Base-by-base conservation (phyloP, 768 basidiomycete genomes). In the Phanerodontia chrysosporium region DNA sequence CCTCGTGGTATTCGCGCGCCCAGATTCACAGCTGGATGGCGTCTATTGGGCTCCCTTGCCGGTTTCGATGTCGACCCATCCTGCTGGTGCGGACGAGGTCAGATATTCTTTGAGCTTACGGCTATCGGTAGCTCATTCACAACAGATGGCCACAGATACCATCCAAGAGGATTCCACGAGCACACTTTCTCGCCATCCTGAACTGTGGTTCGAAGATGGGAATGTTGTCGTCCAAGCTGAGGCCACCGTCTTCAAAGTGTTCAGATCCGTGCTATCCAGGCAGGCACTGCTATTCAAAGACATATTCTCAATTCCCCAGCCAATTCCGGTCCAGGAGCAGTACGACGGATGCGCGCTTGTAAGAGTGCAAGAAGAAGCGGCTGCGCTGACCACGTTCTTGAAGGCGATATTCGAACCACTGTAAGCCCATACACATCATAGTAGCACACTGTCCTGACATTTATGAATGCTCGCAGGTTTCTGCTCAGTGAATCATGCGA, bases 261-360 rank as follows among this genome's bases (percentile, higher is more conserved):
- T 39, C 45, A 35, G 25, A n/a, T 42, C 32, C 1, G 25, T 49
- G 16, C 28, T 58, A 13, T 14, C 45, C 4, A 45, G 25, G 29
- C 22, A 24, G 14, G 27, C 56, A 10, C 72, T 76, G n/a, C 82
- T 83, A 65, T 89, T 89, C 64, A 76, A 77, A 32, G 86, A 89
- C 67, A 78, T 89, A 77, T 85, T 89, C 67, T 78, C 83, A 9
- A 71, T 87, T 4, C 84, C 86, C 18, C 85, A 85, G 61, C 81
- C 83, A 6, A 22, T 7, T n/a, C 18, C 14, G 18, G 18, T 14
- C 1, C 21, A 30, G 3, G n/a, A 14, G 32, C 28, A 30, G 5
- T 51, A 51, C 18, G 29, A 51, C 2, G 51, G 51, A 12, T 51
- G 29, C 22, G 12, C n/a, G 9, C 29, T 51, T 21, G 16, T 51